phyloP scores from a whole-genome alignment of 83 land plant species.

The Larix sibirica region DNA sequence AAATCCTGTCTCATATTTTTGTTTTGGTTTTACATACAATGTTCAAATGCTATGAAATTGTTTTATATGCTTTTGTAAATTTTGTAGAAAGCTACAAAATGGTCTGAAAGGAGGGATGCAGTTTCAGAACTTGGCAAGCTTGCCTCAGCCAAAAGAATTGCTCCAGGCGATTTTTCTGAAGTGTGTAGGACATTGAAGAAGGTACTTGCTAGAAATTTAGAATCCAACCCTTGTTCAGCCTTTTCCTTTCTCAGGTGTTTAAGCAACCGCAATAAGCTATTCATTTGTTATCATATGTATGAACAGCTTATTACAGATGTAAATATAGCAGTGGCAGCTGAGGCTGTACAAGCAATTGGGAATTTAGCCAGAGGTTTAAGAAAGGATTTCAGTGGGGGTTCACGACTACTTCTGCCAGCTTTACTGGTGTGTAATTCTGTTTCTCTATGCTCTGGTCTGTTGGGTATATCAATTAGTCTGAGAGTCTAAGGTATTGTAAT shows the following conservation, averaged over 20 bases:
- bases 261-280: not conserved
- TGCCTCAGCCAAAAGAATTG: constrained; percentile 85
- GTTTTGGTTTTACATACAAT: not conserved
- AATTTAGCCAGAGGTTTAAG: constrained; percentile 91
- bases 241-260: not conserved
- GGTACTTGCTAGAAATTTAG: constrained; percentile 36
- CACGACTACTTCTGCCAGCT: constrained; percentile 86
- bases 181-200: constrained; percentile 91
- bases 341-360: constrained; percentile 96
- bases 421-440: constrained; percentile 60
- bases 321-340: constrained; percentile 95
- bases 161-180: constrained; percentile 96
- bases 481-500: too few species aligned
- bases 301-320: constrained; percentile 96
- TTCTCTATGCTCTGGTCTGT: not conserved
- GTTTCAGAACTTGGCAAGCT: constrained; percentile 97
- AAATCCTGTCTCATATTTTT: not conserved
- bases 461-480: too few species aligned
- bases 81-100: constrained; percentile 92
- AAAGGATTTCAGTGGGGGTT: constrained; percentile 75
- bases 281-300: not conserved
- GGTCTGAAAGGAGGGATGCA: constrained; percentile 99
- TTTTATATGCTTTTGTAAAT: constrained; percentile 7
- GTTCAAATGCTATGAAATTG: constrained; percentile 8
- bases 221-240: too few species aligned